Evolutionary conservation across 148 eudicot genomes (phyloP), one percentile per base, ranked within the genome.

Genomic region (Rhododendron simsii): DNA sequence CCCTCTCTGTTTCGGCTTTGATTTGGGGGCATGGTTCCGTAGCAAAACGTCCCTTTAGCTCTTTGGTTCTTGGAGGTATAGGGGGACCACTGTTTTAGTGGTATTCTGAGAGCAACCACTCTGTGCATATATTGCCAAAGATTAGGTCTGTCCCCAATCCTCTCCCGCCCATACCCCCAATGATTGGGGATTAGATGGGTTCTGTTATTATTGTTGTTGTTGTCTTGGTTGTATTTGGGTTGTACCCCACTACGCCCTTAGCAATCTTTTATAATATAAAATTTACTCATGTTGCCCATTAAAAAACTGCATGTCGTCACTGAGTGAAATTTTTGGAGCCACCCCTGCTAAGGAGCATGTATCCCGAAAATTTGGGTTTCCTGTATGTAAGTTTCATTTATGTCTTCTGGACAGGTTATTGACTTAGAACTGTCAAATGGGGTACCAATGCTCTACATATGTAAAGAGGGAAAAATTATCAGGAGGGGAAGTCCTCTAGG

Each of bases 381-480:
- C 45, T 28, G 37, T 39, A 15, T 37, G 21, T 28, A n/a, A 50
- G 37, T 23, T 69, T 63, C 13, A 23, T 39, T 47, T 33, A 16
- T 33, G 80, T 63, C 82, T 82, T 18, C 33, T 4, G 21, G 55
- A 53, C 84, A 92, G 94, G 92, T 92, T 79, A 92, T 91, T 65
- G 83, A 86, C 82, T 89, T 92, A 81, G 94, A 92, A 87, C 88
- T 92, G 5, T 91, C 92, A 75, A 92, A 91, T 84, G 94, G 92
- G 44, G 88, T 90, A 45, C 94, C 94, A 26, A 92, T 92, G 94
- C 89, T 92, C n/a, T 92, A 92, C 89, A 87, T 89, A 67, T 92
- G 86, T 59, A 88, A 81, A 84, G 89, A 88, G 0, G 90, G 91
- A 80, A 85, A 89, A 67, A 89, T 90, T 84, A 87, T 89, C 61